Base-by-base conservation (phyloP, 257 asterid genomes). In the Nicotiana sylvestris region DNA sequence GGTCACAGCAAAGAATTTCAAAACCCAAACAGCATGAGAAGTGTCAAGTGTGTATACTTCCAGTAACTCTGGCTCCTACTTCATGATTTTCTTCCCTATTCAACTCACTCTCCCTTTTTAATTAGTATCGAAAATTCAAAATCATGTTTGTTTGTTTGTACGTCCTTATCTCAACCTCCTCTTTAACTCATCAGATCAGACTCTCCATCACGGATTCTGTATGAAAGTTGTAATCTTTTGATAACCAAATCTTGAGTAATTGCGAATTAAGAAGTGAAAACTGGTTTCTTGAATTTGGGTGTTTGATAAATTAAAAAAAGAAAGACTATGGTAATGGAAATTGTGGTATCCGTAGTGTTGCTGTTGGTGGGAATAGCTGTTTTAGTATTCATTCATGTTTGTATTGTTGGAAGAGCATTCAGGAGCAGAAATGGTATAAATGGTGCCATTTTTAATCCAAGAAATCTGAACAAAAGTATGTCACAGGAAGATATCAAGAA, bases 401-500 rank as follows among this genome's bases (percentile, higher is more conserved):
- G 96, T 86, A 89, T 93, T 35, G 93, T 89, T 64, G 88, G 92
- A 32, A 88, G 97, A 83, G 91, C 91, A 30, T 90, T 89, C 58
- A 61, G 91, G 30, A 66, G 80, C 6, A 58, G 29, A 11, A 68
- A 62, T 30, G 83, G 57, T 0, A 74, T 74, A n/a, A 74, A 49
- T 35, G 86, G 49, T 17, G 16, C 27, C 5, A 62, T 51, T 16
- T 39, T 78, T 11, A 72, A 58, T 11, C 85, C 66, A 21, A 62
- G 56, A 66, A 86, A 69, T 32, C 1, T 80, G 30, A 82, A 33
- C 7, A 70, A 83, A 72, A 83, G 92, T 81, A 85, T 93, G 90
- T 86, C 85, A 4, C 60, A 66, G 9, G 96, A 88, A 29, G 95
- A 92, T 21, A 89, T 93, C 82, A 81, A 88, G 83, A 86, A 83